Conservation (phyloP, 192 early-diverging fungal genomes). For the Coemansia aciculifera region DNA sequence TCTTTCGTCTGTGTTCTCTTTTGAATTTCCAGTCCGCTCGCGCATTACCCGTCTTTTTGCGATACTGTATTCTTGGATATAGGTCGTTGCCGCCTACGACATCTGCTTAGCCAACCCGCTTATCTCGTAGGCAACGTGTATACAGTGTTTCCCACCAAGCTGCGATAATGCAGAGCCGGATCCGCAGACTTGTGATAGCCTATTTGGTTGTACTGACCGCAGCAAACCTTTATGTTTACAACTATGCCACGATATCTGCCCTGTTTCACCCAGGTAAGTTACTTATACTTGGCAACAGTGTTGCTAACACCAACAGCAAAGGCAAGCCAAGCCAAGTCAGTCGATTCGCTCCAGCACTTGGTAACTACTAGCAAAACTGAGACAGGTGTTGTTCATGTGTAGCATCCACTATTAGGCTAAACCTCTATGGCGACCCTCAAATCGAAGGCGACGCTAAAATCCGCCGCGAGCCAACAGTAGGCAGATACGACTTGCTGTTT, state of each 20-base stretch:
- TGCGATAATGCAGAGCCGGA: conserved; percentile 2
- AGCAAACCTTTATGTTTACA: conserved; percentile 40
- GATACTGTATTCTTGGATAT: not conserved
- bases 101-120: not conserved
- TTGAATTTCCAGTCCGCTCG: not conserved
- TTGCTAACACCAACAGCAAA: not conserved
- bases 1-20: not conserved
- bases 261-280: conserved; percentile 26
- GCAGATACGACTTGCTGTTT: conserved; percentile 55
- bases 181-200: conserved; percentile 16
- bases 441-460: conserved; percentile 69
- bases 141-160: not conserved
- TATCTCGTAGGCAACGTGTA: not conserved
- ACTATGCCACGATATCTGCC: conserved; percentile 35
- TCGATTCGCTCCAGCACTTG: not conserved
- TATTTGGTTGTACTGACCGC: conserved; percentile 20
- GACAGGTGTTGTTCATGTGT: conserved; percentile 4
- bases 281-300: not conserved
- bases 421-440: conserved; percentile 67
- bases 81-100: not conserved
- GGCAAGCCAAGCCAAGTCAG: not conserved
- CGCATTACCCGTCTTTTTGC: not conserved
- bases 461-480: conserved; percentile 54
- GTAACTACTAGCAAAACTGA: not conserved
- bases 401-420: conserved; percentile 53